A percentile compares a stretch with the other conserved stretches of the same genome.
Conservation (phyloP, 345 rosid genomes). For the Diplotaxis tenuifolia region DNA sequence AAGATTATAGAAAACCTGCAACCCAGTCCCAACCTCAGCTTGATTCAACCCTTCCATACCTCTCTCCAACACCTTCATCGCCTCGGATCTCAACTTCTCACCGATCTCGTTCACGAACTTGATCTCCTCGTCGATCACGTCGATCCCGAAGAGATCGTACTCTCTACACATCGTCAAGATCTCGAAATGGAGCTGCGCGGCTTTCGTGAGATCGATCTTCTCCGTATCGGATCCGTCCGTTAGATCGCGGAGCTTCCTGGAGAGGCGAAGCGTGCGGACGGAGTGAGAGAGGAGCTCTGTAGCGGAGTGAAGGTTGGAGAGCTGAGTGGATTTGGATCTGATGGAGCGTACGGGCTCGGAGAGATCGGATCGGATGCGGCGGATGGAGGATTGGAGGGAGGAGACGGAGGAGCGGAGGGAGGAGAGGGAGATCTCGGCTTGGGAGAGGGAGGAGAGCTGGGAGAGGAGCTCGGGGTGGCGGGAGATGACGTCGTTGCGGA, state of each 20-base stretch:
- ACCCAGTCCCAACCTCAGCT: constrained; percentile 95
- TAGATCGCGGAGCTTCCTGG: constrained; percentile 81
- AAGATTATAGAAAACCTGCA: constrained; percentile 94
- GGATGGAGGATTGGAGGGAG: constrained; percentile 81
- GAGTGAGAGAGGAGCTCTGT: constrained; percentile 75
- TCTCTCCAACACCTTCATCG: constrained; percentile 80
- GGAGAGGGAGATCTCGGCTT: constrained; percentile 80
- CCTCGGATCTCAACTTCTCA: constrained; percentile 61
- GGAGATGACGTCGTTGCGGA: constrained; percentile 85
- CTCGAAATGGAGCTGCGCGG: constrained; percentile 89
- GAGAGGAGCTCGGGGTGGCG: constrained; percentile 80
- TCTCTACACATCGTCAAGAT: constrained; percentile 73
- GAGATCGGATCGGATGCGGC: constrained; percentile 80
- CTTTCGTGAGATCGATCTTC: constrained; percentile 84
- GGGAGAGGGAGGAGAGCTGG: constrained; percentile 84
- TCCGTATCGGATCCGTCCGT: constrained; percentile 58
- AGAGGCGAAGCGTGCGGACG: constrained; percentile 69
- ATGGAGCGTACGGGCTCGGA: constrained; percentile 77
- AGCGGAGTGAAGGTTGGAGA: constrained; percentile 69
- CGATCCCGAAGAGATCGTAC: constrained; percentile 69
- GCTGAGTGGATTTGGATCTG: constrained; percentile 64
- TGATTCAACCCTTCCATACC: constrained; percentile 97
- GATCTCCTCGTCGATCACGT: constrained; percentile 72
- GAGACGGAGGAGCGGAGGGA: constrained; percentile 83
- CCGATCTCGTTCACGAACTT: constrained; percentile 66